phyloP scores from a whole-genome alignment of 2,329 filamentous ascomycete species.

The Stagonosporopsis tanaceti region DNA sequence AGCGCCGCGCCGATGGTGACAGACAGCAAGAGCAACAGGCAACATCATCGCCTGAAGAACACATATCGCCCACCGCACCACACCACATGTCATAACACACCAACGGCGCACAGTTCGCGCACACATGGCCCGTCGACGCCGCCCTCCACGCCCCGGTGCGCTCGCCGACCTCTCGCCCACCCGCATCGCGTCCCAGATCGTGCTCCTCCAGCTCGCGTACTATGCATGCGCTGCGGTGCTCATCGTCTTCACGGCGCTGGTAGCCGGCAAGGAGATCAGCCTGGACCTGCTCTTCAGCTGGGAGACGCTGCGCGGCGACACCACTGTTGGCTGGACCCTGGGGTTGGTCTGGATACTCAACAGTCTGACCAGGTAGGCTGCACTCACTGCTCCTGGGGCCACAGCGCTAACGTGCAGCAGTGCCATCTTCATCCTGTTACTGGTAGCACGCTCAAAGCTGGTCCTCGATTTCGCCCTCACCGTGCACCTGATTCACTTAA shows the following conservation, averaged over 20 bases:
- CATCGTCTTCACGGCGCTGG: constrained; percentile 72
- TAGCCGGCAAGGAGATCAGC: constrained; percentile 68
- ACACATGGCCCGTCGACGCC: constrained; percentile 64
- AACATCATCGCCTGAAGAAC: constrained; percentile 21
- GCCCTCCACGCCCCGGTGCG: constrained; percentile 70
- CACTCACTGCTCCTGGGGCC: background rate
- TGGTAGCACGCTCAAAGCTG: constrained; percentile 89
- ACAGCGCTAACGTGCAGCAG: constrained; percentile 57
- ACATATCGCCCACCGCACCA: constrained; percentile 4
- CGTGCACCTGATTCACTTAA: constrained; percentile 81
- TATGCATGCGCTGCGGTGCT: constrained; percentile 68
- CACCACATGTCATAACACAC: constrained; percentile 25
- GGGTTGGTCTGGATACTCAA: constrained; percentile 73
- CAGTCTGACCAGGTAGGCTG: constrained; percentile 67
- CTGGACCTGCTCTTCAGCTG: constrained; percentile 69
- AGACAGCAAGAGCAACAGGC: constrained; percentile 20
- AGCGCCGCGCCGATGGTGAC: constrained; percentile 13
- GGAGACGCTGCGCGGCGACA: constrained; percentile 70
- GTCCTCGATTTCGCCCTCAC: constrained; percentile 94
- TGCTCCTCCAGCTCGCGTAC: constrained; percentile 70
- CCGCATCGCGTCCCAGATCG: constrained; percentile 72
- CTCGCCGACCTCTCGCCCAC: constrained; percentile 72
- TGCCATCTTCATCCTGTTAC: constrained; percentile 79
- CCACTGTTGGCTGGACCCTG: constrained; percentile 74
- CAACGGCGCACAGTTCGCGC: constrained; percentile 27